Base-by-base conservation (phyloP, 345 rosid genomes). In the Eucalyptus fibrosa region DNA sequence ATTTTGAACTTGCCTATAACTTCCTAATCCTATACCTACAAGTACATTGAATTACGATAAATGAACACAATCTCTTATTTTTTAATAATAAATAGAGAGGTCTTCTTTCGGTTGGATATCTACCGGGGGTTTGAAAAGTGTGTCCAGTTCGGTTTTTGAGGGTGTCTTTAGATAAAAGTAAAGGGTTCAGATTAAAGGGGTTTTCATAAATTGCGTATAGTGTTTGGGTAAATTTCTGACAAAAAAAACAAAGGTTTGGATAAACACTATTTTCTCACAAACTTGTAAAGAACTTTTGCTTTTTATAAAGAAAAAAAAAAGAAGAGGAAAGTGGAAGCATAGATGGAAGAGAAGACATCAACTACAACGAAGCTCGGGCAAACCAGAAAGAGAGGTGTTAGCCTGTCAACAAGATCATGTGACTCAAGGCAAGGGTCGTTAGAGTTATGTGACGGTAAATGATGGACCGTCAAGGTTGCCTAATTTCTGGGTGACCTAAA, bases 391-490 rank as follows among this genome's bases (percentile, higher is more conserved):
- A 34, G 2, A 37, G 28, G 45, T 12, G 13, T 9, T 5, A 19
- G 13, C 82, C 2, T 1, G 2, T 19, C 6, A 11, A 4, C 2
- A 3, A 34, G 82, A 7, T 34, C 3, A 0, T 10, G 5, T 11
- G 26, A 34, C 42, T 12, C 44, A 7, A 72, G 10, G 12, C 7
- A 9, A 69, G 24, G 42, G 7, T 9, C 9, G 13, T 5, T 2
- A 3, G 0, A 32, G 24, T 34, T 2, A 0, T 2, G 44, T 37
- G 13, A 5, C 7, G 0, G 0, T 5, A 18, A 10, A 17, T 11
- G 1, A 34, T 69, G 80, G 4, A 18, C 42, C 7, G 7, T 9
- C 7, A 1, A 67, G 7, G 7, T 32, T 3, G 23, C 7, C 0
- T 40, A 17, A 17, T 34, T 1, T 67, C 2, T 5, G 7, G 1